Percentiles rank a stretch among this genome's conserved stretches.
Conservation (phyloP, 2,329 filamentous ascomycete species). For the Penicillium janthinellum region DNA sequence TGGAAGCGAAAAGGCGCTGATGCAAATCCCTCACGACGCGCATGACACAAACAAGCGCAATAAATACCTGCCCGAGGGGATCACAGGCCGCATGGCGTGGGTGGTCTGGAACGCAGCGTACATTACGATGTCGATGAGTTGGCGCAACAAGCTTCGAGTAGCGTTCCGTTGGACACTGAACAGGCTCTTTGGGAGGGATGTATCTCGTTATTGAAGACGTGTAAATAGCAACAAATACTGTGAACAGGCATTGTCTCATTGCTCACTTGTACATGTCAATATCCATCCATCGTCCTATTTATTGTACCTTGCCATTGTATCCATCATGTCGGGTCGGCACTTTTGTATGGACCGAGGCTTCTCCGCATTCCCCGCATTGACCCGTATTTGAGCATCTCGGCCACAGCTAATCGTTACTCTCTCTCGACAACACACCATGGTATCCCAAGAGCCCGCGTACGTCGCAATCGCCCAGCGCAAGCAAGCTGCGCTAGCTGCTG, state of each 20-base stretch:
- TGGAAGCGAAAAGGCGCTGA: conserved; percentile 58
- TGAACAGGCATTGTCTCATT: not conserved
- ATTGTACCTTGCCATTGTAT: not conserved
- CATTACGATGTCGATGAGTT: conserved; percentile 50
- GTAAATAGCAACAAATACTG: not conserved
- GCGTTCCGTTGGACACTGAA: conserved; percentile 47
- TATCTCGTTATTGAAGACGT: conserved; percentile 42
- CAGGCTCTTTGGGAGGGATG: conserved; percentile 47
- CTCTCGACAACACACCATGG: conserved; percentile 17
- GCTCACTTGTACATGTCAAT: not conserved
- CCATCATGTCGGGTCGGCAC: not conserved
- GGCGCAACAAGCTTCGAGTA: conserved; percentile 48
- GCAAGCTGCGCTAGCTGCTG: conserved; percentile 39
- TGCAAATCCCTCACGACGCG: conserved; percentile 51
- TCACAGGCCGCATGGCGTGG: conserved; percentile 45
- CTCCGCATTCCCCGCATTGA: conserved; percentile 24
- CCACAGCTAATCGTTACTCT: not conserved
- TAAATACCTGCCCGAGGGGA: conserved; percentile 38
- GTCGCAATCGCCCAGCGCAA: conserved; percentile 42
- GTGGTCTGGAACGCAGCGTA: conserved; percentile 50
- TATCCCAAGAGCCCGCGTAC: conserved; percentile 29
- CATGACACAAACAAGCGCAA: conserved; percentile 18
- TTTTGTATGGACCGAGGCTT: conserved; percentile 14
- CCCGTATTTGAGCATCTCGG: not conserved
- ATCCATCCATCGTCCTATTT: not conserved